These are phyloP conservation scores for Pyrenochaeta sp. DNA, from an alignment of 2,329 filamentous ascomycete genomes.

Conservation along the genomic window DNA sequence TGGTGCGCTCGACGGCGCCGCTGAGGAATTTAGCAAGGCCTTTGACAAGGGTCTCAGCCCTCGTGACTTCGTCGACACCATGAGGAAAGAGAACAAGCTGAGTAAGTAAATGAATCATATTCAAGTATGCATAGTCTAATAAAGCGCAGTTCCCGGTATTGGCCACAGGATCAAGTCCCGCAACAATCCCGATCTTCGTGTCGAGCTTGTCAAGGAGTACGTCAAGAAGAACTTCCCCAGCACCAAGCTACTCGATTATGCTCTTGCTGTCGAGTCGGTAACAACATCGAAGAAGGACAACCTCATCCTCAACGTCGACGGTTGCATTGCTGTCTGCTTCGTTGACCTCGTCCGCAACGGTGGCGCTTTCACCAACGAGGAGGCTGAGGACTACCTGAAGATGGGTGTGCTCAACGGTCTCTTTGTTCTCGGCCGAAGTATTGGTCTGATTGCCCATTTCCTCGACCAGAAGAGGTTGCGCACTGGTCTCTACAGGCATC, in stretches of 20 bases:
- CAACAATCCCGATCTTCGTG: conserved; percentile 99
- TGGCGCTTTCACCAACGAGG: conserved; percentile 93
- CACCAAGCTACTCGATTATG: conserved; percentile 98
- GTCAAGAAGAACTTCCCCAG: conserved; percentile 96
- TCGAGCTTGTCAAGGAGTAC: conserved; percentile 99
- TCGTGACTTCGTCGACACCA: conserved; percentile 97
- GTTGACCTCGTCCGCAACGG: conserved; percentile 97
- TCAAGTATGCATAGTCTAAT: conserved; percentile 23
- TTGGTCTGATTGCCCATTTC: conserved; percentile 99
- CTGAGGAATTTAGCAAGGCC: conserved; percentile 97
- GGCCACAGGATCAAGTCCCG: conserved; percentile 99
- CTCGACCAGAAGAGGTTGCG: conserved; percentile 99
- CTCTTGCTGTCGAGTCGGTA: conserved; percentile 95
- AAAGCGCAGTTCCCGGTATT: conserved; percentile 80
- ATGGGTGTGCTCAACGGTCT: conserved; percentile 99
- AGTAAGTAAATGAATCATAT: conserved; percentile 61
- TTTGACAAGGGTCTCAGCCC: conserved; percentile 98
- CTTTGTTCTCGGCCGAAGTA: conserved; percentile 95
- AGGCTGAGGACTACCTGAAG: conserved; percentile 97
- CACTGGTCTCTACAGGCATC: conserved; percentile 96
- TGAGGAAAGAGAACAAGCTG: conserved; percentile 99
- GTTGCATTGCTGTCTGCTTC: conserved; percentile 98
- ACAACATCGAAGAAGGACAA: conserved; percentile 99
- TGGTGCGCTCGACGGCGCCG: conserved; percentile 96
- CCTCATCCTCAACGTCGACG: conserved; percentile 98